Evolutionary conservation across 2,329 filamentous ascomycete genomes (phyloP), one percentile per base, ranked within the genome.

Genomic region (Arthroderma sp.): DNA sequence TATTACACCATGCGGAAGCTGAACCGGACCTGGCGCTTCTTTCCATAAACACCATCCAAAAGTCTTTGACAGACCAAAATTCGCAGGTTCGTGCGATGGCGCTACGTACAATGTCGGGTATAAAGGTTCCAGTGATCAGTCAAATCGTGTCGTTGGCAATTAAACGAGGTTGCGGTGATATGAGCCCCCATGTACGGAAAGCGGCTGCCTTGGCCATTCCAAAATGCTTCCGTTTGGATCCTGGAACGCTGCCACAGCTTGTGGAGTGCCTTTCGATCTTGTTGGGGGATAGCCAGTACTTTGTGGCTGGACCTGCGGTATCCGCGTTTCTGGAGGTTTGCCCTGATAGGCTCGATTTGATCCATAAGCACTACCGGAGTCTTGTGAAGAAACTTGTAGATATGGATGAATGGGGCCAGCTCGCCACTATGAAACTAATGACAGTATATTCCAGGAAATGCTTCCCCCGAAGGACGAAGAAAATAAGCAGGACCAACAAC

Each of bases 361-460:
- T 98, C 53, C 91, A 98, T 63, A 80, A 83, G 52, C 83, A 94
- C 59, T 98, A 96, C 65, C 78, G 85, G 42, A 73, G 77, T 32
- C 68, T 98, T 50, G 80, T 94, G 50, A 85, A 80, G 61, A 94
- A 95, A 69, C 68, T 96, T 43, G 86, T 95, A 27, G 91, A 98
- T 60, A 98, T 98, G 91, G 91, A 98, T 58, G 91, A 98, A 65
- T 98, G 91, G 91, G 84, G 87, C 36, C 91, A 98, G 65, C 64
- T 96, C 44, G 83, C 86, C 2, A 84, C 84, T 2, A 60, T 98
- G 53, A 76, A 80, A 34, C 69, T 98, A 51, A 81, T 96, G 77
- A 81, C 83, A 1, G 69, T 80, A 22, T 98, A 98, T 61, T 80
- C 85, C 1, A 78, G 91, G 44, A 83, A 77, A 58, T 95, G 86